Base-by-base conservation (phyloP, 1,284 basidiomycete species). In the Cryptococcus amylolentus region DNA sequence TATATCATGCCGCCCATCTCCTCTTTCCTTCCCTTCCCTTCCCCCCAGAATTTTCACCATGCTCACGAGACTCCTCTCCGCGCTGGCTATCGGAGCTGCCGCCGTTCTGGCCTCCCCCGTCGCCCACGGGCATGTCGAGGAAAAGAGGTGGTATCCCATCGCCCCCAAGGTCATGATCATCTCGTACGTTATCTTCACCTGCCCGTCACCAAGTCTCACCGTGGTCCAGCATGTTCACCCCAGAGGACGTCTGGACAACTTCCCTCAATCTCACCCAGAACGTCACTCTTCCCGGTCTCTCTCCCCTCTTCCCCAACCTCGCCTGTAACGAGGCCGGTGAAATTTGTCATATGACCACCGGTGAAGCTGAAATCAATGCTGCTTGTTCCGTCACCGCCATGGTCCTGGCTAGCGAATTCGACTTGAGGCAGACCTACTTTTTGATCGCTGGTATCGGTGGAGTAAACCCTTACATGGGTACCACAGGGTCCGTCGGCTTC, bases 341-440 rank as follows among this genome's bases (percentile, higher is more conserved):
- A 3, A 72, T 81, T 43, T 82, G 81, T 57, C 77, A 80, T 39
- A 58, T 71, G 40, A 64, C 62, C 45, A 73, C 72, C 0, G 77
- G 75, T 27, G 75, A 77, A 50, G 69, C 70, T 28, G 81, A 83
- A 66, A 82, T 82, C 64, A 82, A 83, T 62, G 81, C 82, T 0
- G 81, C 81, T 2, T 62, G 76, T 5, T 70, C 78, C 0, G 71
- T 79, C 41, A 67, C 75, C 38, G 74, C 81, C 0, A 66, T 82
- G 41, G 61, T 78, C 5, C 64, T 75, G 38, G 72, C 75, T 1
- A 55, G 71, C 5, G 49, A 67, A 26, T 82, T 83, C 65, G 70
- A 82, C 68, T 71, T 82, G n/a, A 74, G 64, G 1, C 53, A 67
- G 49, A 81, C 81, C 0, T 83, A 82, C 67, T 82, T 81, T 66